A percentile compares a stretch with the other conserved stretches of the same genome.
These are phyloP conservation scores for Trichoderma harzianum DNA, from an alignment of 2,329 filamentous ascomycete species.

Conservation along the genomic window DNA sequence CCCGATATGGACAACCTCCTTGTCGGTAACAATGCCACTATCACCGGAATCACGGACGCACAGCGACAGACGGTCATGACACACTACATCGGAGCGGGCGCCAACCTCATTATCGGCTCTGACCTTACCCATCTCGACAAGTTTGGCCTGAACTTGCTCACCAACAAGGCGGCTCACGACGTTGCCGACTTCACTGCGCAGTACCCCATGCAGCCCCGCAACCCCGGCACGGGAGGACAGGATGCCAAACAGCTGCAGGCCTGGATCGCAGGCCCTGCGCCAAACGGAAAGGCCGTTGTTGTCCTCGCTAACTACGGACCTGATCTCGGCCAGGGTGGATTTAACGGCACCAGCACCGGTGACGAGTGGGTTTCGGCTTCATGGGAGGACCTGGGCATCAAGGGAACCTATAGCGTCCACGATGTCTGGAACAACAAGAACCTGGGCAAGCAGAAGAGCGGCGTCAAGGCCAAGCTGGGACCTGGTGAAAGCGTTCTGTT, in stretches of 20 bases:
- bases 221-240: slow-evolving; percentile 22
- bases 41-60: slow-evolving; percentile 20
- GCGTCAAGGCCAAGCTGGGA: slow-evolving; percentile 7
- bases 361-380: slow-evolving; percentile 19
- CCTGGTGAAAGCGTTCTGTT: slow-evolving; percentile 18
- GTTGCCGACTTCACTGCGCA: slow-evolving; percentile 22
- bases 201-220: slow-evolving; percentile 22
- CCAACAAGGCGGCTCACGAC: slow-evolving; percentile 17
- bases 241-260: slow-evolving; percentile 23
- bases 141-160: slow-evolving; percentile 20
- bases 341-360: slow-evolving; percentile 4
- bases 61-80: slow-evolving; percentile 23
- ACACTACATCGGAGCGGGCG: slow-evolving; percentile 23
- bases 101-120: slow-evolving; percentile 21
- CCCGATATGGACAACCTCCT: slow-evolving; percentile 23
- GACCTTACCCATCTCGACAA: slow-evolving; percentile 21
- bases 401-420: slow-evolving; percentile 8
- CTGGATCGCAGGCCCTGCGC: slow-evolving; percentile 23
- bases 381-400: slow-evolving; percentile 21
- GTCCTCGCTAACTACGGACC: slow-evolving; percentile 24
- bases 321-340: slow-evolving; percentile 22
- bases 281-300: slow-evolving; percentile 18
- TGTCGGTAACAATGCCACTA: slow-evolving; percentile 19
- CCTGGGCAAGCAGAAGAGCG: slow-evolving; percentile 6
- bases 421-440: slow-evolving; percentile 22